These are phyloP conservation scores for Cairneyella variabilis DNA, from an alignment of 495 filamentous ascomycete genomes.

Conservation along the genomic window DNA sequence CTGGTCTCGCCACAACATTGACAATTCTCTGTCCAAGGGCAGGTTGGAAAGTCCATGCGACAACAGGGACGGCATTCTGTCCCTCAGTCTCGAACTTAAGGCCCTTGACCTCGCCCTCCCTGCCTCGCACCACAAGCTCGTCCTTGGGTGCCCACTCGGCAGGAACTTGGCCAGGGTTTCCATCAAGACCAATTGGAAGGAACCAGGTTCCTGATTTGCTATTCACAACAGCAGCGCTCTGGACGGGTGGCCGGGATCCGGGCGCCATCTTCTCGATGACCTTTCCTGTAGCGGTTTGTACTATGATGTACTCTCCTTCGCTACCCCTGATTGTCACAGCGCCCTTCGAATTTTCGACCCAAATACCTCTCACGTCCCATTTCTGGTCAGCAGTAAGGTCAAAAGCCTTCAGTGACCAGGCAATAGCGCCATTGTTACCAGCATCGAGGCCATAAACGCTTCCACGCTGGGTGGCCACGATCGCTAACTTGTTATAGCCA, in stretches of 20 bases:
- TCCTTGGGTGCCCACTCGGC: slow-evolving; percentile 38
- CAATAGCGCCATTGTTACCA: slow-evolving; percentile 67
- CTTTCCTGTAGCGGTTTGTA: slow-evolving; percentile 55
- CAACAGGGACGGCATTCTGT: slow-evolving; percentile 40
- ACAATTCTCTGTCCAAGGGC: slow-evolving; percentile 62
- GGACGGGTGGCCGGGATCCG: slow-evolving; percentile 34
- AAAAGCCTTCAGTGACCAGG: slow-evolving; percentile 65
- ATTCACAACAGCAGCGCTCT: slow-evolving; percentile 47
- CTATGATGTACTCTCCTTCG: slow-evolving; percentile 52
- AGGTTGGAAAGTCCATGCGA: slow-evolving; percentile 74
- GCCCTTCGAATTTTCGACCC: slow-evolving; percentile 50
- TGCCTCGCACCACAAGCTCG: slow-evolving; percentile 58
- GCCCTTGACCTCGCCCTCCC: slow-evolving; percentile 59
- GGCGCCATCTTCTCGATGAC: slow-evolving; percentile 39
- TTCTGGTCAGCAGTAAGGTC: slow-evolving; percentile 45
- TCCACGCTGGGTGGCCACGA: slow-evolving; percentile 78
- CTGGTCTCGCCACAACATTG: slow-evolving; percentile 59
- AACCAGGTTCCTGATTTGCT: slow-evolving; percentile 45
- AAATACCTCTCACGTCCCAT: slow-evolving; percentile 68
- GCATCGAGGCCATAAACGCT: slow-evolving; percentile 75
- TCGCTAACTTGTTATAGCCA: slow-evolving; percentile 77
- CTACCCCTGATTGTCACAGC: slow-evolving; percentile 53
- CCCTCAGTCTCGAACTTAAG: slow-evolving; percentile 43
- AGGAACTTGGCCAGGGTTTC: slow-evolving; percentile 37
- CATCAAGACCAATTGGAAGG: slow-evolving; percentile 42